These are phyloP conservation scores for Leishmania tropica DNA, from an alignment of 208 protist genomes.

Conservation along the genomic window DNA sequence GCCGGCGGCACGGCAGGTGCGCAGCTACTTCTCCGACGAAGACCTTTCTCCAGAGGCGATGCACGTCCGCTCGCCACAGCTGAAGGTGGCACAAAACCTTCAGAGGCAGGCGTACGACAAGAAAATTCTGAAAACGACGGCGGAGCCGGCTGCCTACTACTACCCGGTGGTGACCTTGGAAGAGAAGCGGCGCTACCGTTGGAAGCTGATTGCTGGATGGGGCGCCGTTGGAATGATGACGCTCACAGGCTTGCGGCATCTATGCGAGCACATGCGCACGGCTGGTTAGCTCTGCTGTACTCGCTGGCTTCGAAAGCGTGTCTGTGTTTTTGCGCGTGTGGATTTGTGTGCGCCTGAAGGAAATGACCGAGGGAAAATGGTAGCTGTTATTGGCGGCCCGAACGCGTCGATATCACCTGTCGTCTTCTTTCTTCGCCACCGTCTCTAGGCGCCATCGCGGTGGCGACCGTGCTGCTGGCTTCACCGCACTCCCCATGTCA, in stretches of 20 bases:
- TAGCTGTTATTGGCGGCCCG: neutral
- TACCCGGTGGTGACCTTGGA: constrained; percentile 43
- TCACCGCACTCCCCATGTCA: neutral
- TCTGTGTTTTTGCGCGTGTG: neutral
- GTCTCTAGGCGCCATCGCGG: neutral
- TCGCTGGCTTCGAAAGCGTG: neutral
- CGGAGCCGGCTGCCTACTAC: constrained; percentile 74
- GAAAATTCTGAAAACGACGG: constrained; percentile 65
- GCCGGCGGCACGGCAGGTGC: constrained; percentile 62
- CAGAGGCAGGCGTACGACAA: constrained; percentile 65
- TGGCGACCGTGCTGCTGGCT: neutral
- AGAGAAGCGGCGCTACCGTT: constrained; percentile 32
- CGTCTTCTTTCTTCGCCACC: neutral
- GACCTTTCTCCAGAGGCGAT: constrained; percentile 59
- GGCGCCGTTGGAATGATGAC: constrained; percentile 10
- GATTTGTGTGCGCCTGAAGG: neutral
- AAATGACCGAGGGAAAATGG: neutral
- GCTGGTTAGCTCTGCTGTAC: constrained; percentile 18
- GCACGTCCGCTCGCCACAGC: constrained; percentile 57
- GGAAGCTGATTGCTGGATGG: constrained; percentile 31
- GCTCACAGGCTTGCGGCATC: constrained; percentile 11
- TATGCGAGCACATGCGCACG: constrained; percentile 43
- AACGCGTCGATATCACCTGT: too few relatives aligned
- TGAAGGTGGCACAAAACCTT: constrained; percentile 71
- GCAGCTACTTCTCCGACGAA: constrained; percentile 72